Conservation (phyloP, 441 rosid species). For the Gossypium laxum region DNA sequence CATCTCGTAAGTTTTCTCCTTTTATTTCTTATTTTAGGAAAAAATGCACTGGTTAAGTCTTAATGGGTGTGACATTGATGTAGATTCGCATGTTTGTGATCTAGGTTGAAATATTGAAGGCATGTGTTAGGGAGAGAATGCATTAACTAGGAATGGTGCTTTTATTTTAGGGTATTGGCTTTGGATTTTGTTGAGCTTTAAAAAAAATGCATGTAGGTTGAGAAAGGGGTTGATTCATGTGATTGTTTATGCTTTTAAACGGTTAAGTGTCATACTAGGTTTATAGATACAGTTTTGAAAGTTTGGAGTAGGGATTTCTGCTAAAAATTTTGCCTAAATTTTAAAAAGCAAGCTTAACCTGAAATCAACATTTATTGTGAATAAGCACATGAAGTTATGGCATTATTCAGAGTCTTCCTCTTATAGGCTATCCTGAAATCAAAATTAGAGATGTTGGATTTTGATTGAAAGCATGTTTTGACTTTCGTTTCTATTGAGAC, state of each 20-base stretch:
- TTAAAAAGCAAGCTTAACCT: background rate
- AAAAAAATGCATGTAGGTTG: background rate
- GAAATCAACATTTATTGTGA: background rate
- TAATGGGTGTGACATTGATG: background rate
- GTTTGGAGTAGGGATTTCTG: background rate
- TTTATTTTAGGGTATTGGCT: slow-evolving; percentile 3
- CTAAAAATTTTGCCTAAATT: background rate
- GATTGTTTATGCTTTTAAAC: background rate
- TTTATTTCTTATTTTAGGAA: background rate
- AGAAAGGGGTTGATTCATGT: background rate
- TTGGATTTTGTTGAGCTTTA: background rate
- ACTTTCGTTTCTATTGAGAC: background rate
- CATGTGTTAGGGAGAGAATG: background rate
- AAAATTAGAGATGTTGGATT: background rate
- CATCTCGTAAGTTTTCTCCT: slow-evolving; percentile 58
- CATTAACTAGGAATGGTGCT: background rate
- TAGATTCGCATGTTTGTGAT: slow-evolving; percentile 6
- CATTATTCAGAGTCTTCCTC: background rate
- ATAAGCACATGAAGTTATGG: background rate
- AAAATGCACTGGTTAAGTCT: background rate
- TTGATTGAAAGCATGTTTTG: background rate
- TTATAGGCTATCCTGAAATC: background rate
- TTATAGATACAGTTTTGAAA: background rate
- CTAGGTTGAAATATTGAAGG: background rate
- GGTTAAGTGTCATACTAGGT: background rate